Evolutionary conservation across 306 rosid genomes (phyloP), one percentile per base, ranked within the genome.

Genomic region (Abrus precatorius): DNA sequence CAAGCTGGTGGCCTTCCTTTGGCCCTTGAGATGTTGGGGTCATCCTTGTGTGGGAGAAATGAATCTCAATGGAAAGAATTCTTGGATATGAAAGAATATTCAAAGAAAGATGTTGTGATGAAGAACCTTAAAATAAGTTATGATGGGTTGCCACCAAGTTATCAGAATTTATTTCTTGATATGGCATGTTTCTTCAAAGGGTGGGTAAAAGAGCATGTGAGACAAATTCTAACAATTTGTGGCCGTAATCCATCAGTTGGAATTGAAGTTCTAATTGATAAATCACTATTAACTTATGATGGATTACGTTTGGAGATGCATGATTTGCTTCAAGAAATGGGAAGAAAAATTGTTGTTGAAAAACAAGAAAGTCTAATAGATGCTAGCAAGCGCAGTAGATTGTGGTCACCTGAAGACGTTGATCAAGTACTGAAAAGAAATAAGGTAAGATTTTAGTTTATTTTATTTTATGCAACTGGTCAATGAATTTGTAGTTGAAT

Each of bases 171-270:
- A 5, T 73, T 87, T 74, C 70, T 87, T 5, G 80, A 77, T 44
- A 45, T 83, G 14, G 82, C 86, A 10, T 73, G 82, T 61, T 73
- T 87, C 62, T 84, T 80, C 53, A 80, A 49, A 5, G 80, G 77
- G 9, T 54, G 33, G 69, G 9, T 3, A 2, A 62, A 66, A 78
- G 79, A 54, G 10, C 9, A 9, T 33, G 76, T 65, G n/a, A 74
- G 7, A 13, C 78, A 80, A 52, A 41, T 65, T 53, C 57, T 53
- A 53, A 53, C 20, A 20, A 20, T 20, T 20, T 20, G 20, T 20
- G 20, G 20, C 20, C 20, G 20, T 20, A 20, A 20, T 20, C 20
- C 56, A 48, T 48, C 53, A 10, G 14, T 48, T 48, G 20, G 20
- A 20, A 20, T 20, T 20, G 20, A 20, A 20, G 20, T 20, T 20